These are phyloP conservation scores for Plantago major DNA, from an alignment of 257 asterid genomes.

Conservation along the genomic window DNA sequence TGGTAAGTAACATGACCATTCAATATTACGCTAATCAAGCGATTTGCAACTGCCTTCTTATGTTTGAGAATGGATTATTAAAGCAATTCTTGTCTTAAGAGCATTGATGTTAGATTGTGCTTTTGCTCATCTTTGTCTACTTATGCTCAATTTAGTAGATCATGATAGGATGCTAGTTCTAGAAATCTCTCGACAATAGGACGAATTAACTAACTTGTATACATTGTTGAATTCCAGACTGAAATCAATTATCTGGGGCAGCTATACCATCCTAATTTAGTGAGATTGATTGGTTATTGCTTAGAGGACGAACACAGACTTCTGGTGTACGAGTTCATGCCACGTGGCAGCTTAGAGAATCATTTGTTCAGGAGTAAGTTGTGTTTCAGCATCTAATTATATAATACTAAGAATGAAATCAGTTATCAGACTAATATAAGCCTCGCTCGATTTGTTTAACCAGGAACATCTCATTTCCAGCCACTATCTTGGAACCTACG, in stretches of 20 bases:
- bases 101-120: too few species aligned
- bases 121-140: too few species aligned
- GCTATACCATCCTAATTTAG: conserved; percentile 65
- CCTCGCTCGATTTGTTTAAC: conserved; percentile 9
- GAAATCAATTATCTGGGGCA: conserved; percentile 60
- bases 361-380: conserved; percentile 65
- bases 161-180: background rate
- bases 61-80: too few species aligned
- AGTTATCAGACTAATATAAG: background rate
- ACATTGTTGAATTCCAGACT: conserved; percentile 29
- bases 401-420: background rate
- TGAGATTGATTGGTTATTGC: conserved; percentile 60
- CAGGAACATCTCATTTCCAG: conserved; percentile 61
- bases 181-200: background rate
- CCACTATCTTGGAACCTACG: conserved; percentile 61
- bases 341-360: conserved; percentile 74
- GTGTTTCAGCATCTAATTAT: background rate
- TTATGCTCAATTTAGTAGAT: too few species aligned
- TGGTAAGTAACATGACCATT: conserved; percentile 41
- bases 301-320: conserved; percentile 69
- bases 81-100: background rate
- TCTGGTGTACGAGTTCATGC: conserved; percentile 72
- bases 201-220: background rate
- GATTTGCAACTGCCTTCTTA: background rate
- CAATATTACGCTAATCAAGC: background rate